Base-by-base conservation (phyloP, 164 flowering plant species). In the Chimonanthus praecox region DNA sequence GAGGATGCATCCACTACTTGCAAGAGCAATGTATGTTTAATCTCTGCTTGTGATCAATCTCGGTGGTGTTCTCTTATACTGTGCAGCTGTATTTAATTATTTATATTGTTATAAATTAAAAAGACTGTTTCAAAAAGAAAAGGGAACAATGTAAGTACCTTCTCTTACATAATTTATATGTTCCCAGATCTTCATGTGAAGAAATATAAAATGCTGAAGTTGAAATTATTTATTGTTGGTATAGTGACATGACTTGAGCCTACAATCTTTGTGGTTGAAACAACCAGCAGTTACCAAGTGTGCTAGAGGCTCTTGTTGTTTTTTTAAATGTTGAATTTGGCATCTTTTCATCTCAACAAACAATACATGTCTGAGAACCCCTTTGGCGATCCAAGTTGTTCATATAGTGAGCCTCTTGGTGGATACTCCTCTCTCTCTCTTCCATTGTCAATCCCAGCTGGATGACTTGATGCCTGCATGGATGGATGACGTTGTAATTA, bases 11-110 rank as follows among this genome's bases (percentile, higher is more conserved):
- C 11, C 69, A 50, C 49, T 6, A 43, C 74, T 74, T 73, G 18
- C 20, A 68, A 72, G 58, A 81, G 71, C 47, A 78, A 54, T 71
- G 90, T 87, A 86, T 49, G 87, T 76, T 73, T 63, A 69, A 64
- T 45, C 67, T 51, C 33, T 33, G 33, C 33, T 33, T 33, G 33
- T 33, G 33, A 33, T 33, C 33, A 33, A 33, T 33, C 33, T 33
- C 33, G 33, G 33, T 33, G 33, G 33, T 33, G 33, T 1, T 33
- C 33, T 33, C 33, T 33, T 33, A 33, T 33, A 33, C 33, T 33
- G 33, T 33, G 33, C 33, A 33, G 33, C 33, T 33, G 33, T 33
- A 33, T 33, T 20, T 20, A 20, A 20, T 20, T 20, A 20, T 20
- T 33, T 33, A 33, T 33, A 33, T 33, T 33, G 33, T 33, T 33